Conservation (phyloP, 2,329 filamentous ascomycete genomes). For the Penicillium sp. region DNA sequence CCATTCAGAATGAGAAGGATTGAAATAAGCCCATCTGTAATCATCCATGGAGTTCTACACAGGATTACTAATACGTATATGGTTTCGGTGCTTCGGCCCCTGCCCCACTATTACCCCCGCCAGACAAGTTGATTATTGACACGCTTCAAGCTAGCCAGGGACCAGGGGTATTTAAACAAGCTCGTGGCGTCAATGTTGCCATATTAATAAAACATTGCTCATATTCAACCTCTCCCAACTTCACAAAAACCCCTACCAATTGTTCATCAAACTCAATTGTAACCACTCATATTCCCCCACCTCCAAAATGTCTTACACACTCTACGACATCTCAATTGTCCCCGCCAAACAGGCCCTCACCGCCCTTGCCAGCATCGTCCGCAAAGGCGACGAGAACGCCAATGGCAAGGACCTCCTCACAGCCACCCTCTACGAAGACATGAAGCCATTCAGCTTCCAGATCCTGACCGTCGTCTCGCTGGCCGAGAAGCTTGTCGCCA, state of each 20-base stretch:
- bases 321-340: constrained; percentile 1
- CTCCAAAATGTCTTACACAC: not conserved
- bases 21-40: not conserved
- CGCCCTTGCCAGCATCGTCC: not conserved
- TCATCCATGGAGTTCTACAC: not conserved
- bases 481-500: not conserved
- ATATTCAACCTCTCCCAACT: not conserved
- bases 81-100: not conserved
- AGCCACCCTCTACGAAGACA: not conserved
- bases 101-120: not conserved
- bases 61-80: not conserved
- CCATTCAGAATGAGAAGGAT: not conserved
- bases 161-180: not conserved
- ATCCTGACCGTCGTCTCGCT: not conserved
- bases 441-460: constrained; percentile 5
- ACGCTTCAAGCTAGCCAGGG: not conserved
- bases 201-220: constrained; percentile 1
- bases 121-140: not conserved
- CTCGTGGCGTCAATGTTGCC: not conserved
- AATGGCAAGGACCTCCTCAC: not conserved
- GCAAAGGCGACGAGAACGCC: not conserved
- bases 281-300: too few species aligned
- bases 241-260: not conserved
- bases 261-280: not conserved
- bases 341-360: not conserved